Evolutionary conservation across 768 basidiomycete species (phyloP).

Genomic region (Cystofilobasidium ferigula): DNA sequence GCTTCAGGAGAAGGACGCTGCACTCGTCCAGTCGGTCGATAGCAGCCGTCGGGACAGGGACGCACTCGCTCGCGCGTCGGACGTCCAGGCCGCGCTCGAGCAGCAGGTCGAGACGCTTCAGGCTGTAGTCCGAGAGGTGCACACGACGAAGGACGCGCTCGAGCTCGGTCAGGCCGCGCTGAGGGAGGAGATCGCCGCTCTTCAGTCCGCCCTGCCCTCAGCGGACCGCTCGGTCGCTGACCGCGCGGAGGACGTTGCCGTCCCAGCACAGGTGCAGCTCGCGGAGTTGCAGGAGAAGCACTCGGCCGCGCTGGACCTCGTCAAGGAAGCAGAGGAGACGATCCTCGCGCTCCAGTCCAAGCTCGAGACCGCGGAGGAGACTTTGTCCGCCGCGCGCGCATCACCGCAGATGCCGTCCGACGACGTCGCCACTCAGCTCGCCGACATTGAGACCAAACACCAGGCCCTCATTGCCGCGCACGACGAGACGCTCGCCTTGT

Average conservation of each 20-base stretch:
- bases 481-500: background rate
- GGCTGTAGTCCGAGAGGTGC: background rate
- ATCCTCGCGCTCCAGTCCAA: background rate
- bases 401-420: background rate
- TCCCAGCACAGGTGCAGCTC: background rate
- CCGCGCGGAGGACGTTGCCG: background rate
- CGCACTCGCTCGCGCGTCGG: background rate
- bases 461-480: background rate
- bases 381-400: background rate
- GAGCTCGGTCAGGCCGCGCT: background rate
- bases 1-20: background rate
- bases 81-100: background rate
- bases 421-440: background rate
- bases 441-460: background rate
- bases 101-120: background rate
- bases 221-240: background rate
- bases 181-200: background rate
- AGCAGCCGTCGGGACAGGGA: too few relatives aligned
- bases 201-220: background rate
- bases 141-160: background rate
- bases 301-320: background rate
- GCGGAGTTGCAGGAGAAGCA: background rate
- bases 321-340: background rate
- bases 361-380: background rate
- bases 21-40: background rate